Evolutionary conservation across 805 yeast species (phyloP), one percentile per base, ranked within the genome.

Genomic region (Aciculoconidium aculeatum): DNA sequence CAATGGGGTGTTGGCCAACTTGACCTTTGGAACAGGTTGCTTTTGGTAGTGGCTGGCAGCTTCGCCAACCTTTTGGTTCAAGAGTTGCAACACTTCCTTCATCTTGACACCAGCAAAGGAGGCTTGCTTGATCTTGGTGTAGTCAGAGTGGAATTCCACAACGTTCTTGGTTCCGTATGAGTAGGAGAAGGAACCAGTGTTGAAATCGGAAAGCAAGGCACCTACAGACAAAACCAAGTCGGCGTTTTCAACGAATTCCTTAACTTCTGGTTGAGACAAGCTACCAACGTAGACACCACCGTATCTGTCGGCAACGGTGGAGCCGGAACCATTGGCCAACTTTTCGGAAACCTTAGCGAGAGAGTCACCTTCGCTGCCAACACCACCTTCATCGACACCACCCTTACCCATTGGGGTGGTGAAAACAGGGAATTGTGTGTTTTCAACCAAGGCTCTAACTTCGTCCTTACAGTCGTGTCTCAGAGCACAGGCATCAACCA

Each of bases 121-220:
- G 34, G 57, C 55, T 23, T 45, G 51, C 32, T 43, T 41, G 41
- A 51, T 44, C 42, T 51, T 51, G 39, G 54, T 51, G 47, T 49
- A 46, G 49, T 51, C 55, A 5, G 57, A 51, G 48, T 51, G 57
- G 48, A 51, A 51, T 40, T 51, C 57, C n/a, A 51, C 53, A 21
- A 51, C 39, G 41, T 51, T 49, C 42, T 45, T 47, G 33, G 57
- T 51, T 44, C 47, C 47, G 44, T 47, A 49, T 4, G 53, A 48
- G 50, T 51, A 51, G 6, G 57, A 47, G 45, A 51, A 51, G 8
- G 55, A 46, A 20, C 57, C 56, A 18, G 57, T 51, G 51, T 51
- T 51, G 47, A 51, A 51, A 32, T 51, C 57, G 11, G 53, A 47
- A 39, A 51, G 40, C 39, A 51, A 39, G 13, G 54, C 54, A 30